A percentile compares a stretch with the other conserved stretches of the same genome.
phyloP scores from a whole-genome alignment of 2,329 filamentous ascomycete species.

The Byssothecium circinans region DNA sequence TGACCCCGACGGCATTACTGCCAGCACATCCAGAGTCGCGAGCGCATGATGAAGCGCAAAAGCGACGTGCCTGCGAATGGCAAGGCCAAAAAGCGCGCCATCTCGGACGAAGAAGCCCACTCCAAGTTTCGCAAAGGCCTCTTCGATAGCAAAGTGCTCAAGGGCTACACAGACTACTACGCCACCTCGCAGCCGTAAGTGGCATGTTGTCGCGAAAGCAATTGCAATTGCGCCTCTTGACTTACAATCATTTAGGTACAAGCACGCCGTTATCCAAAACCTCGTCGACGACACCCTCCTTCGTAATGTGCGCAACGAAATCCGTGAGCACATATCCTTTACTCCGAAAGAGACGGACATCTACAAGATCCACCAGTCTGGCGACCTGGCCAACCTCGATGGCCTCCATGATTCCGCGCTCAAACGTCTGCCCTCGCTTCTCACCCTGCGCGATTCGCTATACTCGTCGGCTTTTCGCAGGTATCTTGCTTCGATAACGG shows the following conservation, averaged over 20 bases:
- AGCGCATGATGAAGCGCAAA: conserved; percentile 47
- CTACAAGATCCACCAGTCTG: conserved; percentile 99
- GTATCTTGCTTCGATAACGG: conserved; percentile 84
- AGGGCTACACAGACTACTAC: conserved; percentile 40
- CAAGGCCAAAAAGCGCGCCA: conserved; percentile 46
- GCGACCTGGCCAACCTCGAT: conserved; percentile 94
- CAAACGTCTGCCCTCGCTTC: conserved; percentile 82
- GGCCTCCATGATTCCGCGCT: conserved; percentile 86
- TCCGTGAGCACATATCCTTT: conserved; percentile 88
- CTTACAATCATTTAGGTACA: conserved; percentile 61
- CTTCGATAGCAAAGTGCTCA: conserved; percentile 41
- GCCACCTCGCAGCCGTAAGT: conserved; percentile 45
- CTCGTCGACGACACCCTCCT: conserved; percentile 81
- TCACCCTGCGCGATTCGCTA: conserved; percentile 87
- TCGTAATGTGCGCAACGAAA: conserved; percentile 83
- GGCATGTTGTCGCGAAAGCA: not conserved
- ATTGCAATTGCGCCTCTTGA: not conserved
- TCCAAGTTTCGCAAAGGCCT: conserved; percentile 43
- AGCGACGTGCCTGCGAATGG: conserved; percentile 42
- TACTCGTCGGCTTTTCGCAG: conserved; percentile 88
- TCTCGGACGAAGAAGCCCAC: conserved; percentile 45
- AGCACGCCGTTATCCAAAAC: conserved; percentile 84
- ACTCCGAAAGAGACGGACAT: conserved; percentile 99
- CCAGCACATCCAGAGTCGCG: not conserved
- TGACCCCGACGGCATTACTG: not conserved